These are phyloP conservation scores for Thuja plicata DNA, from an alignment of 83 land plant species.

Conservation along the genomic window DNA sequence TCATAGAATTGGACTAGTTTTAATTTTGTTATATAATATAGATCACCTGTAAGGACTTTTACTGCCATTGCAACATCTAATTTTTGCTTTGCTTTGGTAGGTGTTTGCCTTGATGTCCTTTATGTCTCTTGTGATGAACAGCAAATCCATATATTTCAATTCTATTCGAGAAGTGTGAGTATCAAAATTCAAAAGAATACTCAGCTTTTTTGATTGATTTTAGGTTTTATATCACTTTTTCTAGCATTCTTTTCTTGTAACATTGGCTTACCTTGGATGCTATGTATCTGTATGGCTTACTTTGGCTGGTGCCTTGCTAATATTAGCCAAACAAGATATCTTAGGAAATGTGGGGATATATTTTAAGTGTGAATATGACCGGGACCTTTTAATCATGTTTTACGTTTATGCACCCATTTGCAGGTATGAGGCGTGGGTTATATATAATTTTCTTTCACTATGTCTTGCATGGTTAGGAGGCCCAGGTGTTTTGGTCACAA, in stretches of 20 bases:
- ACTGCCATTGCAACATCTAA: neutral
- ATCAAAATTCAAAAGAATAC: neutral
- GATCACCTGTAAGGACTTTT: neutral
- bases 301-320: neutral
- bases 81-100: constrained; percentile 24
- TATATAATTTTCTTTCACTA: constrained; percentile 58
- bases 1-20: neutral
- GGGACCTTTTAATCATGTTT: neutral
- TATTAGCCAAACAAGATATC: neutral
- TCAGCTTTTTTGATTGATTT: neutral
- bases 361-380: neutral
- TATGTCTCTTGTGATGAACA: constrained; percentile 40
- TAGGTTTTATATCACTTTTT: neutral
- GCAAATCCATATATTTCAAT: constrained; percentile 48
- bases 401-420: neutral
- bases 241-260: neutral
- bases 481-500: constrained; percentile 53
- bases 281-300: neutral
- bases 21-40: constrained; percentile 4
- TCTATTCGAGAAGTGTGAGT: constrained; percentile 61
- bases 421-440: constrained; percentile 68
- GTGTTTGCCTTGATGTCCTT: constrained; percentile 61
- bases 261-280: neutral
- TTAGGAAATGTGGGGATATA: neutral
- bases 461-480: constrained; percentile 69